Evolutionary conservation across 345 rosid genomes (phyloP).

Genomic region (Mangifera indica): DNA sequence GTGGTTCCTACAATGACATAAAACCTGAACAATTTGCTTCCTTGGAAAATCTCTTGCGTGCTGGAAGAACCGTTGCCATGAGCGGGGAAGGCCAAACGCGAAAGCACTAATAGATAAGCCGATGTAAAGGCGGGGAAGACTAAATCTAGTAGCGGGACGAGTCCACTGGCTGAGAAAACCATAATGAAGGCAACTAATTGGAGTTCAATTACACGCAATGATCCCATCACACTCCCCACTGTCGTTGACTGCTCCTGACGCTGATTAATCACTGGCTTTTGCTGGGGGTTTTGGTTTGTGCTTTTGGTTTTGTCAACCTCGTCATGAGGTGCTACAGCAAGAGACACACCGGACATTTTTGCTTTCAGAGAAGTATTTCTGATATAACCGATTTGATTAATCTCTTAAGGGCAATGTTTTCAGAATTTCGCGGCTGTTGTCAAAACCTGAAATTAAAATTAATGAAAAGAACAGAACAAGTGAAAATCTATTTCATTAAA

Average conservation of each 20-base stretch:
- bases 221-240: conserved; percentile 64
- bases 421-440: background rate
- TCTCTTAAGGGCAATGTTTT: background rate
- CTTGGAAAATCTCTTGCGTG: conserved; percentile 57
- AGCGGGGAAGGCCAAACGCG: conserved; percentile 75
- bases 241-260: conserved; percentile 32
- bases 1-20: conserved; percentile 67
- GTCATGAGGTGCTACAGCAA: conserved; percentile 51
- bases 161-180: conserved; percentile 86
- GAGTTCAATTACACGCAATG: conserved; percentile 74
- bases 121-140: conserved; percentile 76
- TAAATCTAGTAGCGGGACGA: conserved; percentile 80
- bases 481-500: background rate
- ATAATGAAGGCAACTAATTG: conserved; percentile 86
- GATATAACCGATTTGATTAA: background rate
- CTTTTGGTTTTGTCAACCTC: conserved; percentile 33
- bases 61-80: conserved; percentile 26
- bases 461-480: background rate
- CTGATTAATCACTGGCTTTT: conserved; percentile 14
- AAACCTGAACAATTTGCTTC: conserved; percentile 56
- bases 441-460: background rate
- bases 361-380: background rate
- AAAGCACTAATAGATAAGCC: conserved; percentile 49
- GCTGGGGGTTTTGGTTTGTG: background rate
- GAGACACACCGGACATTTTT: conserved; percentile 74